Evolutionary conservation across 495 filamentous ascomycete genomes (phyloP), one percentile per base, ranked within the genome.

Genomic region (Podospora sp.): DNA sequence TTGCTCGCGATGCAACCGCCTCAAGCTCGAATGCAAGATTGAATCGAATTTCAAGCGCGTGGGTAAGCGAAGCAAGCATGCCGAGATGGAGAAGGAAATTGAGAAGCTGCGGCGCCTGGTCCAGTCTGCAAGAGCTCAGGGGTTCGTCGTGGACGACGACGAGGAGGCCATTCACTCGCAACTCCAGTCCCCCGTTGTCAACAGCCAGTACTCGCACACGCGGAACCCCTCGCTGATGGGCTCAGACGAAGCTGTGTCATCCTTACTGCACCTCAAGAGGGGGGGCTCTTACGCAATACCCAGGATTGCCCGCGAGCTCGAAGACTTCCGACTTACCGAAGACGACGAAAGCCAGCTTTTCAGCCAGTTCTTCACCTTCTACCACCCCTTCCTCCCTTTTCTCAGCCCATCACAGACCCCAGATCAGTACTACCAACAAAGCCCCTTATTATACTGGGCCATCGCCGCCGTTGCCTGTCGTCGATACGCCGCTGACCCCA

Each of bases 31-130:
- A 25, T 97, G 94, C 84, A 92, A 92, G 72, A 96, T 97, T 75
- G 92, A 96, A 76, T 91, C 90, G 67, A 93, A 94, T 73, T 97
- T 97, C 81, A 96, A 95, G 80, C 90, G 94, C 60, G 84, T 96
- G 36, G 93, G 92, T 61, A 97, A 97, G 83, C 88, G 94, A 58
- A 92, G 88, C 66, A 91, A 91, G 72, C 92, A 96, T 78, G 92
- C 92, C 56, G 93, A 96, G 77, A 96, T 96, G 92, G 93, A 95
- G 75, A 91, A 90, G 79, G 89, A 92, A 80, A 88, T 92, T 70
- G 89, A 90, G 58, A 81, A 79, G 63, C 75, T 82, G 62, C 79
- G 80, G 53, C 78, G 76, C 29, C 83, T 76, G 67, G 79, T 85
- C 57, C 76, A 82, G 59, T 73, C 72, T 66, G 85, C 82, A 63